Conservation (phyloP, 495 filamentous ascomycete species). For the Neurospora sp. region DNA sequence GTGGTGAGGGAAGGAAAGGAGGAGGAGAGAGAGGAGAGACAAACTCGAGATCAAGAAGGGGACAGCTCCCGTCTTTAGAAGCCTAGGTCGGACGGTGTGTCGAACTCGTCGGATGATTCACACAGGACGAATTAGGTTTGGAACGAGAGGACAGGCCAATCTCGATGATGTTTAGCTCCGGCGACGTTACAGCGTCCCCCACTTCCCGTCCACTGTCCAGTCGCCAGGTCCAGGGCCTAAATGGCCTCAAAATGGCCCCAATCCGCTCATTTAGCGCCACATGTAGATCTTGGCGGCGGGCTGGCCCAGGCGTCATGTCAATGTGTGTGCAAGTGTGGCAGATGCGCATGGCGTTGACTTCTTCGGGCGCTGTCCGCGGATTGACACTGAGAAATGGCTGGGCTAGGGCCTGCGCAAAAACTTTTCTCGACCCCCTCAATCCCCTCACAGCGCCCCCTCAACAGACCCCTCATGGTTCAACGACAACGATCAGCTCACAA, state of each 20-base stretch:
- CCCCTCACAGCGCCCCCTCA: background rate
- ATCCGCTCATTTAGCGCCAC: background rate
- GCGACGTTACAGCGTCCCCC: background rate
- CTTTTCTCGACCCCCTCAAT: background rate
- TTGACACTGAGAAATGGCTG: background rate
- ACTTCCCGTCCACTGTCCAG: background rate
- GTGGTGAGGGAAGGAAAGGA: background rate
- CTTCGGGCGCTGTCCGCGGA: background rate
- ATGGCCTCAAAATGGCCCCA: background rate
- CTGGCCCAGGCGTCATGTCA: background rate
- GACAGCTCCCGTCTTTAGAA: background rate
- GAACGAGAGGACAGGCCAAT: slow-evolving; percentile 1
- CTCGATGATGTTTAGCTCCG: background rate
- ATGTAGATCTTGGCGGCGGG: background rate
- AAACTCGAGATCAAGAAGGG: background rate
- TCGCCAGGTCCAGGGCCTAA: background rate
- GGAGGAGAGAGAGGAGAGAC: background rate
- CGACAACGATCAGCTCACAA: background rate
- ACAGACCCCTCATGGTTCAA: background rate
- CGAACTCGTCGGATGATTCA: background rate
- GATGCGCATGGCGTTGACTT: background rate
- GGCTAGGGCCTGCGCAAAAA: background rate
- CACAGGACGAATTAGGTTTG: background rate
- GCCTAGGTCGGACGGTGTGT: background rate
- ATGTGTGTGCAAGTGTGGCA: background rate